Percentiles rank a stretch among this genome's conserved stretches.
Evolutionary conservation across 2,329 filamentous ascomycete genomes (phyloP).

Genomic region (Fusarium chaquense): DNA sequence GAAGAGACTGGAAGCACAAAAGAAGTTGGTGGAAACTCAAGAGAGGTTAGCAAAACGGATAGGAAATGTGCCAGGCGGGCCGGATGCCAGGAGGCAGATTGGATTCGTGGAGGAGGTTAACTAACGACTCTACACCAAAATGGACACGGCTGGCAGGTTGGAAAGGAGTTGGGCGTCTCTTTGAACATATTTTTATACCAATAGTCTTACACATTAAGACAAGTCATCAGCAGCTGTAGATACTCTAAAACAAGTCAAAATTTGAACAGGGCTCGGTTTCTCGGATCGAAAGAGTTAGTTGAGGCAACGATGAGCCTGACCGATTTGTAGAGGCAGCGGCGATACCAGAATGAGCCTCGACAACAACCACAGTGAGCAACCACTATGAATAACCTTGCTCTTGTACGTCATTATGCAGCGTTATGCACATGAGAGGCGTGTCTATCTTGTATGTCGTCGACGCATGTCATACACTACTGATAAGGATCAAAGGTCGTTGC

Average conservation of each 20-base stretch:
- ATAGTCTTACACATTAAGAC: neutral
- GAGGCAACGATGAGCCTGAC: neutral
- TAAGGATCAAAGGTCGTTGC: neutral
- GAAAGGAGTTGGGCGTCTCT: conserved; percentile 26
- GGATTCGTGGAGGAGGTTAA: conserved; percentile 68
- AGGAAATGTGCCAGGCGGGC: conserved; percentile 53
- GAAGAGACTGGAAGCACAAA: conserved; percentile 63
- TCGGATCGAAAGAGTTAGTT: neutral
- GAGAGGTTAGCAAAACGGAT: conserved; percentile 58
- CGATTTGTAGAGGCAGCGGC: neutral
- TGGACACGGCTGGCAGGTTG: conserved; percentile 12
- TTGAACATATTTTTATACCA: neutral
- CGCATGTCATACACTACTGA: neutral
- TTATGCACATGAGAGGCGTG: conserved; percentile 3
- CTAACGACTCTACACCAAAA: conserved; percentile 41
- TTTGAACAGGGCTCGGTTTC: neutral
- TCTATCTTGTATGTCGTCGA: neutral
- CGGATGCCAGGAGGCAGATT: conserved; percentile 60
- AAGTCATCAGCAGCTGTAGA: neutral
- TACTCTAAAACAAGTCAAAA: neutral
- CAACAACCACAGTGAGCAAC: no score
- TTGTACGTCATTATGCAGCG: neutral
- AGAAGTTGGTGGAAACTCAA: conserved; percentile 63
- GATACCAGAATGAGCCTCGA: no score
- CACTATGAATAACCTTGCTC: neutral